Percentiles rank a stretch among this genome's conserved stretches.
Evolutionary conservation across 164 flowering plant species (phyloP).

Genomic region (Berberis thunbergii): DNA sequence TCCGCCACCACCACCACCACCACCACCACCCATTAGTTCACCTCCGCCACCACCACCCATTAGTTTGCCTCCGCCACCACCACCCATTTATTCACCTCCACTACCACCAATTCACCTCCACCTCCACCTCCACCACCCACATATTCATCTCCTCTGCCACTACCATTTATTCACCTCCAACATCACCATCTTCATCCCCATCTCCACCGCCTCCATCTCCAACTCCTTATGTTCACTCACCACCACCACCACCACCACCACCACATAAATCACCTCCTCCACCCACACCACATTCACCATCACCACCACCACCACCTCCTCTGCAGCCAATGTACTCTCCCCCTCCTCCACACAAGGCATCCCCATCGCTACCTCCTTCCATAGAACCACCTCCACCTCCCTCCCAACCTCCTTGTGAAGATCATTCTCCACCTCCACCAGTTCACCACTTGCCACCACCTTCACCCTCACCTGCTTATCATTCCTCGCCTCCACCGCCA

Average conservation of each 20-base stretch:
- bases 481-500: constrained; percentile 4
- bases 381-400: constrained; percentile 29
- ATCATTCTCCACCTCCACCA: constrained; percentile 11
- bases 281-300: constrained; percentile 8
- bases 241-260: constrained; percentile 20
- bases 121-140: constrained; percentile 3
- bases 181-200: constrained; percentile 10
- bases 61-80: background rate
- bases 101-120: background rate
- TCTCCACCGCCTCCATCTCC: constrained; percentile 11
- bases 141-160: background rate
- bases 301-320: constrained; percentile 13
- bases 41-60: constrained; percentile 3
- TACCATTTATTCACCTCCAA: constrained; percentile 1
- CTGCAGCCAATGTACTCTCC: constrained; percentile 13
- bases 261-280: background rate
- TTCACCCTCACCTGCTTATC: constrained; percentile 4
- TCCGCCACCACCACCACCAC: constrained; percentile 5
- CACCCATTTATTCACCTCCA: background rate
- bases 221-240: background rate
- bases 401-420: constrained; percentile 25
- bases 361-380: constrained; percentile 31
- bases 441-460: constrained; percentile 5
- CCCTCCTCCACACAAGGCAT: constrained; percentile 18
- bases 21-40: background rate